Evolutionary conservation across 371 early-diverging fungal species (phyloP), one percentile per base, ranked within the genome.

Genomic region (Lichtheimia ornata): DNA sequence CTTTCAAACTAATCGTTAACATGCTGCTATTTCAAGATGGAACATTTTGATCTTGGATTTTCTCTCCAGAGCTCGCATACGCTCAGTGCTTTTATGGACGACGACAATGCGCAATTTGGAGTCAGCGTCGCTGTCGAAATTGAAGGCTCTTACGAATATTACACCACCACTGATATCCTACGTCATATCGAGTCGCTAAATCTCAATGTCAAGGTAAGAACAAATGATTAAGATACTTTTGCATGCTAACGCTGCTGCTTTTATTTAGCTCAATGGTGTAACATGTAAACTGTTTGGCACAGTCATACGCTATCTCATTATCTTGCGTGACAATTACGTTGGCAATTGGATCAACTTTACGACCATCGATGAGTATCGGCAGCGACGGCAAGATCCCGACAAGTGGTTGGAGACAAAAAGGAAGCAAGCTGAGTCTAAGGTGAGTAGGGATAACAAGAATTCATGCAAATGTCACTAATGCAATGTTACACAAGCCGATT

Each of bases 261-360:
- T 45, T 40, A 22, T 43, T 15, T 55, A 84, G 84, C 75, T 78
- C 4, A 71, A 82, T n/a, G 81, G 84, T 3, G 87, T 83, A 0
- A 85, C 71, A n/a, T 71, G 83, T 44, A 88, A 84, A 50, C 22
- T 90, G 6, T 88, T 85, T 72, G 94, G 92, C 14, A 85, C 86
- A 43, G 73, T 91, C 15, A 81, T 92, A 24, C 83, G 88, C 7
- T 88, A 90, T 56, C 63, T 92, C 1, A 72, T 94, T n/a, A 82
- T 88, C 15, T 60, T 94, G 11, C 84, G 84, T 50, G 90, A 88
- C 49, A 94, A 94, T 60, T 94, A 92, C 61, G 82, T 89, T 53
- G 95, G 93, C 17, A 76, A 80, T 6, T 84, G 81, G 69, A 69
- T 82, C 5, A 84, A 86, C 61, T 90, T 89, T 69, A 79, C 85